These are phyloP conservation scores for Chamaecyparis obtusa DNA, from an alignment of 75 land plant species.

Conservation along the genomic window DNA sequence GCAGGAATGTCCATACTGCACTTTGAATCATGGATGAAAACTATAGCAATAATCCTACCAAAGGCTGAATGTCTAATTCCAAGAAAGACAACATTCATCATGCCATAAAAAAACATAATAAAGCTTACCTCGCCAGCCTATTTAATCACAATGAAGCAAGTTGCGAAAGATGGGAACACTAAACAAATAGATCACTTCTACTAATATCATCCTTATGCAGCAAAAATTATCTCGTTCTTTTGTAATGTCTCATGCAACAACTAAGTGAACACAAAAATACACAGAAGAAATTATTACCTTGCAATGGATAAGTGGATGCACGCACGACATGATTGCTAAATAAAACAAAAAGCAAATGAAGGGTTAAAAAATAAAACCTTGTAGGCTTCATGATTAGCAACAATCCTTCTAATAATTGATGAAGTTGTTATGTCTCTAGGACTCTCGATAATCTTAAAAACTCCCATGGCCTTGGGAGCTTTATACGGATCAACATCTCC, in stretches of 20 bases:
- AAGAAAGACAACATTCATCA: not conserved
- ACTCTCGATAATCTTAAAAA: slow-evolving; percentile 32
- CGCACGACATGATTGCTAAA: not conserved
- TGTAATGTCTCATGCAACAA: not conserved
- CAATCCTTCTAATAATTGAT: slow-evolving; percentile 43
- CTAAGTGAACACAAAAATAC: not conserved
- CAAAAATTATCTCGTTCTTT: not conserved
- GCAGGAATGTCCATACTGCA: not conserved
- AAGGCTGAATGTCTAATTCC: not conserved
- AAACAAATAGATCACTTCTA: not conserved
- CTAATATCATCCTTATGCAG: not conserved
- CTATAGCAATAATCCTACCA: not conserved
- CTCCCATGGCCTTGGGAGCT: slow-evolving; percentile 41
- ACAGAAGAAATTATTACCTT: not conserved
- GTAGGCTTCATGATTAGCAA: slow-evolving; percentile 51
- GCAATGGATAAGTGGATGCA: not conserved
- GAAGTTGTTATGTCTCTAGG: slow-evolving; percentile 43
- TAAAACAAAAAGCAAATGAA: not conserved
- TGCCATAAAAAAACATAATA: not conserved
- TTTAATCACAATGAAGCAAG: not conserved
- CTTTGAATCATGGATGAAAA: not conserved
- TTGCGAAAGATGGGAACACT: not conserved
- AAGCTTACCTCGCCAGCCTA: not conserved
- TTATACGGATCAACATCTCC: slow-evolving; percentile 41
- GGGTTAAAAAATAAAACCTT: slow-evolving; percentile 20